A percentile compares a stretch with the other conserved stretches of the same genome.
phyloP scores from a whole-genome alignment of 2,329 filamentous ascomycete genomes.

The Coleophoma cylindrospora region DNA sequence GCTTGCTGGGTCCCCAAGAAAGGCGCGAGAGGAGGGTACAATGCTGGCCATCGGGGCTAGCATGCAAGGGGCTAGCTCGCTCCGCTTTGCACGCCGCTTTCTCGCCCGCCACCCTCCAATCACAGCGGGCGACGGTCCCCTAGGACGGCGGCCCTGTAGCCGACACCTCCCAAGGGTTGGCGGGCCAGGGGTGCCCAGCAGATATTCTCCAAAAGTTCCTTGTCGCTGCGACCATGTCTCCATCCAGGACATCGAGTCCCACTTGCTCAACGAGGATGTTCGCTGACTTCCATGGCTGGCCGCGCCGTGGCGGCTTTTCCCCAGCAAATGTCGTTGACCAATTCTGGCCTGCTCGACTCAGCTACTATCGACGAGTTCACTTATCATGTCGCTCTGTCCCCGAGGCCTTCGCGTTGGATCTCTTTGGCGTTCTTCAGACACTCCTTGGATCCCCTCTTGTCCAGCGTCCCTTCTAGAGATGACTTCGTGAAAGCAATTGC shows the following conservation, averaged over 20 bases:
- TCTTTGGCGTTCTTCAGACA: neutral
- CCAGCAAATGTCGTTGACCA: neutral
- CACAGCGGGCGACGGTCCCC: no score
- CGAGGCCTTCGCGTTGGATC: neutral
- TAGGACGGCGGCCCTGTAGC: no score
- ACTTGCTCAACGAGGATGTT: neutral
- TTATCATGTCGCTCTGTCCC: neutral
- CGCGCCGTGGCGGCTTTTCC: neutral
- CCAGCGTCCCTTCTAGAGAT: conserved; percentile 2
- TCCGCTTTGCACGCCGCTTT: no score
- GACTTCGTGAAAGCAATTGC: conserved; percentile 11
- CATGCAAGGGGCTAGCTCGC: no score
- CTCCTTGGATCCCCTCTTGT: conserved; percentile 1
- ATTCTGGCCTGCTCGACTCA: neutral
- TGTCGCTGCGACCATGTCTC: no score
- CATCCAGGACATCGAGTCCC: neutral
- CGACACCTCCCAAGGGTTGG: no score
- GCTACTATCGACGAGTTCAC: neutral
- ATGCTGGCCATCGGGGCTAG: no score
- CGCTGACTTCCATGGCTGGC: neutral
- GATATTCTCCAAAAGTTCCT: no score
- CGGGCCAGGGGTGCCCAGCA: no score
- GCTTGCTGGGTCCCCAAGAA: no score
- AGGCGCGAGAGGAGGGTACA: no score
- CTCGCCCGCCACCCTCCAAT: no score